Evolutionary conservation across 179 eudicot genomes (phyloP).

Genomic region (Beta macrorhiza): DNA sequence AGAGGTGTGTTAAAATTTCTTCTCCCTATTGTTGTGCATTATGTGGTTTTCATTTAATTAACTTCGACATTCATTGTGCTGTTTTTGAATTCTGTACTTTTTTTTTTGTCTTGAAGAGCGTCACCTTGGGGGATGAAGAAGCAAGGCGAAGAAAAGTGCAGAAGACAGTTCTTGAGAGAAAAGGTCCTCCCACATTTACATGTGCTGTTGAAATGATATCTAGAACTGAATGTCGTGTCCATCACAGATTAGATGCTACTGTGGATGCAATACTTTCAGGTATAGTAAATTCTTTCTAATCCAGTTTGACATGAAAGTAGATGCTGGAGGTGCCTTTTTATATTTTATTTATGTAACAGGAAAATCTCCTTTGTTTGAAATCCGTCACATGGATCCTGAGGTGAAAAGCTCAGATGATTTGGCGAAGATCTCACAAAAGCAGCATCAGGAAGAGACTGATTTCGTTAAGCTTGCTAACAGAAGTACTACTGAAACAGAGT

Average conservation of each 20-base stretch:
- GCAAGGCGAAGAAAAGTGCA: slow-evolving; percentile 98
- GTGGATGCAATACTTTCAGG: slow-evolving; percentile 96
- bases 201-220: slow-evolving; percentile 96
- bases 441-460: slow-evolving; percentile 33
- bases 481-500: slow-evolving; percentile 32
- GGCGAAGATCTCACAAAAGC: slow-evolving; percentile 32
- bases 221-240: slow-evolving; percentile 84
- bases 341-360: slow-evolving; percentile 32
- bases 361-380: slow-evolving; percentile 69
- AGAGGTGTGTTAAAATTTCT: slow-evolving; percentile 53
- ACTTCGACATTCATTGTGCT: background rate
- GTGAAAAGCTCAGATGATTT: slow-evolving; percentile 36
- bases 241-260: slow-evolving; percentile 84
- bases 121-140: slow-evolving; percentile 97
- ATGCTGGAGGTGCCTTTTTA: background rate
- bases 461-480: slow-evolving; percentile 32
- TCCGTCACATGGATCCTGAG: slow-evolving; percentile 62
- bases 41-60: background rate
- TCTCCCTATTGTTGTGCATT: background rate
- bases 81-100: background rate
- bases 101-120: slow-evolving; percentile 53
- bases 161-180: slow-evolving; percentile 96
- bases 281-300: slow-evolving; percentile 23
- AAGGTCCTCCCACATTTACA: slow-evolving; percentile 89
- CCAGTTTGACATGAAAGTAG: background rate